A percentile compares a stretch with the other conserved stretches of the same genome.
Evolutionary conservation across 2,329 filamentous ascomycete genomes (phyloP).

Genomic region (Fusarium hainanense): DNA sequence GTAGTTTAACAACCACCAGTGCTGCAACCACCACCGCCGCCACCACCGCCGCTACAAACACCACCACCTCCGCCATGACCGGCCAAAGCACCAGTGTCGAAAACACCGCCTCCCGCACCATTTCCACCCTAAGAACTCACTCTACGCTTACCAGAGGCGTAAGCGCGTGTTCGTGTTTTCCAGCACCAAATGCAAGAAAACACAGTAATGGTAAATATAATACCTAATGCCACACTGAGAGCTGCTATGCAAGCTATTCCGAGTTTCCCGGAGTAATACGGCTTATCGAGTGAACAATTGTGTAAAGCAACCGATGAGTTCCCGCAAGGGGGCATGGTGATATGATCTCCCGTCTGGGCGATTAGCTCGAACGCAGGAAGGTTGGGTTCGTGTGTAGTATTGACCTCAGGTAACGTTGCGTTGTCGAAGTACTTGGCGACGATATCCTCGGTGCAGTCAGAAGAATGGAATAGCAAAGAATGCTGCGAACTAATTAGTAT

Average conservation of each 20-base stretch:
- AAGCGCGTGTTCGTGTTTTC: too few relatives aligned
- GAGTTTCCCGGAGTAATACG: too few relatives aligned
- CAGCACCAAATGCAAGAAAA: too few relatives aligned
- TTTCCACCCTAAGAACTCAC: neutral
- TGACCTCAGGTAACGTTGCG: neutral
- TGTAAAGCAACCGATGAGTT: neutral
- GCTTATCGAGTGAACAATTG: too few relatives aligned
- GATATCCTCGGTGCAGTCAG: slow-evolving; percentile 3
- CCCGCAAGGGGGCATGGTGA: neutral
- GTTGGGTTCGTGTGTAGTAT: slow-evolving; percentile 4
- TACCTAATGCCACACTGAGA: too few relatives aligned
- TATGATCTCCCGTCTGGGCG: neutral
- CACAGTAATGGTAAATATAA: too few relatives aligned
- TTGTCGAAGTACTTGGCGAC: neutral
- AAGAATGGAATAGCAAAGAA: neutral
- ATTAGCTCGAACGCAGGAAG: neutral
- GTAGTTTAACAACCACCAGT: neutral
- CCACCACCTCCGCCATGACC: neutral
- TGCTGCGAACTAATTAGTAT: neutral
- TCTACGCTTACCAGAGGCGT: neutral
- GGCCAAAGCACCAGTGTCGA: neutral
- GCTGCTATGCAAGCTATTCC: too few relatives aligned
- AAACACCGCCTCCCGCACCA: neutral
- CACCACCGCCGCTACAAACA: neutral
- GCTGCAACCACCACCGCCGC: neutral